Conservation (phyloP, 164 flowering plant species). For the Dillenia turbinata region DNA sequence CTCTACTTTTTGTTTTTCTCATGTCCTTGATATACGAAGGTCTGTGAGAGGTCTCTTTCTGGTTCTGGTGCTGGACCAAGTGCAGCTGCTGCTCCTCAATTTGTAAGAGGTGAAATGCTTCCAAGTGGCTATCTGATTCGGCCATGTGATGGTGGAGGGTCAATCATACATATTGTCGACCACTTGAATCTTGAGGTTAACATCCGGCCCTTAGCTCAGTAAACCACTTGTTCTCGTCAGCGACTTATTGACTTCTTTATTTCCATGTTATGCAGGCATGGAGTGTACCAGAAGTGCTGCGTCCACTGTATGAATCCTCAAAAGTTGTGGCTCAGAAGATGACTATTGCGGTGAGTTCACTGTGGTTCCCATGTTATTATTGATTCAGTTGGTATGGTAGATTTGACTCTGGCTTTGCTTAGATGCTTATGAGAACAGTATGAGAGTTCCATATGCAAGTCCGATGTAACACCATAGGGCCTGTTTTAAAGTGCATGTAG, state of each 20-base stretch:
- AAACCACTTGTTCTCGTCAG: background rate
- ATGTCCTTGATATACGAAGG: conserved; percentile 31
- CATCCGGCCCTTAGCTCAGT: background rate
- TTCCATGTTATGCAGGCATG: conserved; percentile 48
- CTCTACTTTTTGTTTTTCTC: background rate
- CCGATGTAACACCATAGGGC: no score
- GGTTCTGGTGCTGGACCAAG: conserved; percentile 81
- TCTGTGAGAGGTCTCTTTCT: conserved; percentile 90
- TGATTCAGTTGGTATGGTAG: no score
- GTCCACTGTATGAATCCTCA: conserved; percentile 90
- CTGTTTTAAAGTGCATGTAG: no score
- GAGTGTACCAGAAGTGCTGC: conserved; percentile 87
- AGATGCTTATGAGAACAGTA: no score
- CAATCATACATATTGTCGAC: conserved; percentile 88
- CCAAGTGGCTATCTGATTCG: conserved; percentile 91
- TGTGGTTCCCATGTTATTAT: no score
- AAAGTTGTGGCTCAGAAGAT: conserved; percentile 84
- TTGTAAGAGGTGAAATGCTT: conserved; percentile 83
- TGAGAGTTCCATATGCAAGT: no score
- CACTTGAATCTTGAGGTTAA: conserved; percentile 87
- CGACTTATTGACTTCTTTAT: background rate
- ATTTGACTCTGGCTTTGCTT: no score
- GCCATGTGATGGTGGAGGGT: conserved; percentile 96
- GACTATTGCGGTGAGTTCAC: conserved; percentile 77
- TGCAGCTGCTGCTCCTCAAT: conserved; percentile 64